Conservation (phyloP, 73 alveolate species). For the Paramecium bursaria region DNA sequence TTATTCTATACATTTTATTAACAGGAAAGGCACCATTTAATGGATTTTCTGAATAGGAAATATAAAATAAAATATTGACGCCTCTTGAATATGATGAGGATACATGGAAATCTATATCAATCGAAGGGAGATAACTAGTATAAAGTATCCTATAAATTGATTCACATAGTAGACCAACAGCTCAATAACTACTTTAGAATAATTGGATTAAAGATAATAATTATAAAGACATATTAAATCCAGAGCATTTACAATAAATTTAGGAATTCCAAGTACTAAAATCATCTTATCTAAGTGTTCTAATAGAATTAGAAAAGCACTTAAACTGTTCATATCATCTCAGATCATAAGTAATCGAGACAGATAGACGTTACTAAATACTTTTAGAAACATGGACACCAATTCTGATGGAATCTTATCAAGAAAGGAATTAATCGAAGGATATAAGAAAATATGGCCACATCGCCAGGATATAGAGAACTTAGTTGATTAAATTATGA, state of each 20-base stretch:
- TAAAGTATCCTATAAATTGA: constrained; percentile 76
- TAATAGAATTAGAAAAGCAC: constrained; percentile 32
- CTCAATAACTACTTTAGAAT: constrained; percentile 77
- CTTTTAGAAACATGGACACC: constrained; percentile 61
- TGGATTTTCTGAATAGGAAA: no score
- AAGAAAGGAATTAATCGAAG: constrained; percentile 70
- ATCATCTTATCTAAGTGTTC: no score
- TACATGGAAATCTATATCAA: constrained; percentile 73
- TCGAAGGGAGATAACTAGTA: constrained; percentile 78
- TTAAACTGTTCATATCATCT: constrained; percentile 34
- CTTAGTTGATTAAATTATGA: no score
- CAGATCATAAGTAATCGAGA: constrained; percentile 6
- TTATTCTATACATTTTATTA: constrained; percentile 68
- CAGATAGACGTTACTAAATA: not conserved
- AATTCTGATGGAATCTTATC: constrained; percentile 74
- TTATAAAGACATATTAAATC: not conserved
- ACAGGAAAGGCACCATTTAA: constrained; percentile 72
- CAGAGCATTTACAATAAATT: not conserved
- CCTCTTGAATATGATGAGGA: constrained; percentile 71
- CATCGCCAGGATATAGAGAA: no score
- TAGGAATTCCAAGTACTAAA: no score
- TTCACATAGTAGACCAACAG: constrained; percentile 81
- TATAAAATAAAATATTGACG: constrained; percentile 74
- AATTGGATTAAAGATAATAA: not conserved
- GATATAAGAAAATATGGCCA: constrained; percentile 43